phyloP scores from a whole-genome alignment of 345 rosid genomes.

The Pistacia integerrima region DNA sequence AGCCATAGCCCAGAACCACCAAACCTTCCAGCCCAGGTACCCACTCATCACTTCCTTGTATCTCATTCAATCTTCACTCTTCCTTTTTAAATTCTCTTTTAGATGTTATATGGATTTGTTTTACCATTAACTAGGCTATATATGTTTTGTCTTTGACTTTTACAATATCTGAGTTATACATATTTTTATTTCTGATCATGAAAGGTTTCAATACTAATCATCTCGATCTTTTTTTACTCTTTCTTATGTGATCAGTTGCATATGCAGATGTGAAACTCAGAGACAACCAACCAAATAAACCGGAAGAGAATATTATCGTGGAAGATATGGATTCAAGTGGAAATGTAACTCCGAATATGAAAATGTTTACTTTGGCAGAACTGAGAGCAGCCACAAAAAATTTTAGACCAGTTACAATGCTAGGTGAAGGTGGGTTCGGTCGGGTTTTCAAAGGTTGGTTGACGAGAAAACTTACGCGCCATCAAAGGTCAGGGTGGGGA shows the following conservation, averaged over 20 bases:
- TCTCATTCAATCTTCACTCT: too few species aligned
- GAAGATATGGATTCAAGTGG: conserved; percentile 10
- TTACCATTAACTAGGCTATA: too few species aligned
- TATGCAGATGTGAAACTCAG: not conserved
- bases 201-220: too few species aligned
- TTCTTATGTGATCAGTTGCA: not conserved
- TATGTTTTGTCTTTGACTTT: too few species aligned
- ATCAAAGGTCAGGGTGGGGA: conserved; percentile 59
- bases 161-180: too few species aligned
- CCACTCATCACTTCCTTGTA: too few species aligned
- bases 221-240: too few species aligned
- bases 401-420: conserved; percentile 64
- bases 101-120: too few species aligned
- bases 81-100: too few species aligned
- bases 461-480: conserved; percentile 64
- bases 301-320: not conserved
- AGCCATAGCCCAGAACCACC: not conserved
- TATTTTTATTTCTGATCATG: not conserved
- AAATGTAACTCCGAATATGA: conserved; percentile 36
- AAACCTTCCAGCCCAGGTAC: conserved; percentile 4
- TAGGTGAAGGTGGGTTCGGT: conserved; percentile 96
- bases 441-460: conserved; percentile 83
- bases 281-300: not conserved
- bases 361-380: conserved; percentile 55
- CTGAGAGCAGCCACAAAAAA: conserved; percentile 72